A percentile compares a stretch with the other conserved stretches of the same genome.
These are phyloP conservation scores for Helianthus tuberosus DNA, from an alignment of 129 eudicot species.

Conservation along the genomic window DNA sequence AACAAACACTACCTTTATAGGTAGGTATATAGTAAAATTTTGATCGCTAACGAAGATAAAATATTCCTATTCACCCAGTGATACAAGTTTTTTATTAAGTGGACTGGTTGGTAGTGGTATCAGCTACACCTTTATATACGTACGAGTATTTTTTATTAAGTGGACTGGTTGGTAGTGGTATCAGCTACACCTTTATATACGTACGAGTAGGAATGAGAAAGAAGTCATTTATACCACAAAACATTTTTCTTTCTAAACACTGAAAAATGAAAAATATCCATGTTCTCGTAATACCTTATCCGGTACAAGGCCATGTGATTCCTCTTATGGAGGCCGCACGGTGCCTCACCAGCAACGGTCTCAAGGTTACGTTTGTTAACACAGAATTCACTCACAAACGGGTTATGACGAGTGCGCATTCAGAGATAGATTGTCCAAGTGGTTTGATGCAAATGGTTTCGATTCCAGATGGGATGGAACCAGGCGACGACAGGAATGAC, in stretches of 20 bases:
- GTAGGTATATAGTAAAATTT: too few relatives aligned
- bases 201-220: too few relatives aligned
- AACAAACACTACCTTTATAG: too few relatives aligned
- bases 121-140: too few relatives aligned
- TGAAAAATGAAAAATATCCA: constrained; percentile 23
- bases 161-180: too few relatives aligned
- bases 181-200: too few relatives aligned
- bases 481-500: constrained; percentile 50
- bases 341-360: background rate
- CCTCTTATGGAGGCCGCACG: constrained; percentile 7
- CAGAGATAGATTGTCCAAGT: constrained; percentile 11
- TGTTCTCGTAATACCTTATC: constrained; percentile 20
- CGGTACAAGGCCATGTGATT: constrained; percentile 8
- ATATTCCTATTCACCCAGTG: too few relatives aligned
- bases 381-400: constrained; percentile 31
- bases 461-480: constrained; percentile 50
- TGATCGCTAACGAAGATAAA: too few relatives aligned
- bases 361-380: constrained; percentile 13
- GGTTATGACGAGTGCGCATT: constrained; percentile 18
- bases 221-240: background rate
- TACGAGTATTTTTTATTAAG: too few relatives aligned
- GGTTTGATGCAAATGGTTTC: constrained; percentile 18
- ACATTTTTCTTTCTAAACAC: background rate
- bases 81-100: too few relatives aligned
- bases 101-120: too few relatives aligned